Conservation (phyloP, 345 rosid species). For the Pugionium cornutum region DNA sequence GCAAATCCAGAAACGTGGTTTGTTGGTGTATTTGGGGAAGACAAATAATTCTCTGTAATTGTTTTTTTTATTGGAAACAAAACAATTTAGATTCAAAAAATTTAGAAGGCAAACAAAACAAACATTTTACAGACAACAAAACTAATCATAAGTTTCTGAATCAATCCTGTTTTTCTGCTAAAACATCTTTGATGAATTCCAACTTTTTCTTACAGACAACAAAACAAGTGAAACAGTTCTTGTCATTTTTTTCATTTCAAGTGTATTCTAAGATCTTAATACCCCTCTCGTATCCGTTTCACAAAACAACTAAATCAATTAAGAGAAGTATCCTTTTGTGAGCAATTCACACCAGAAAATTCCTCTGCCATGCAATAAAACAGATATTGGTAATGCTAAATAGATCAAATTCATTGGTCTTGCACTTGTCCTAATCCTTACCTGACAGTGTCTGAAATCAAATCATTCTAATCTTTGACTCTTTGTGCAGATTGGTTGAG, state of each 20-base stretch:
- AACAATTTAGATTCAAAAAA: no score
- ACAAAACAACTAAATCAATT: background rate
- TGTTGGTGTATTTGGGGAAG: background rate
- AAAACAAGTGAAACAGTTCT: constrained; percentile 20
- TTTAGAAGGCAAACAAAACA: background rate
- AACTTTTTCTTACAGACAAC: background rate
- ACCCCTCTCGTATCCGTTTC: no score
- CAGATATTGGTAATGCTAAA: no score
- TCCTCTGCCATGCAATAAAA: background rate
- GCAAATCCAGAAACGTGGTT: background rate
- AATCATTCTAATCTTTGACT: no score
- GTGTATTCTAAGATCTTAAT: no score
- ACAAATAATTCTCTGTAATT: background rate
- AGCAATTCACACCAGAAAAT: constrained; percentile 30
- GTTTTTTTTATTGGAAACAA: no score
- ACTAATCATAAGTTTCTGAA: constrained; percentile 19
- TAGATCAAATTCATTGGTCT: no score
- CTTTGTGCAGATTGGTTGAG: no score
- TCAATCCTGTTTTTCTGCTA: no score
- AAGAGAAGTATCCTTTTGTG: constrained; percentile 3
- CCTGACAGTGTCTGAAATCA: no score
- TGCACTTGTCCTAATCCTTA: background rate
- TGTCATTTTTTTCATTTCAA: constrained; percentile 20
- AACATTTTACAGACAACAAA: constrained; percentile 22
- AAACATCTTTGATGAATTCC: constrained; percentile 25